A percentile compares a stretch with the other conserved stretches of the same genome.
These are phyloP conservation scores for Serendipita sp. DNA, from an alignment of 768 basidiomycete genomes.

Conservation along the genomic window DNA sequence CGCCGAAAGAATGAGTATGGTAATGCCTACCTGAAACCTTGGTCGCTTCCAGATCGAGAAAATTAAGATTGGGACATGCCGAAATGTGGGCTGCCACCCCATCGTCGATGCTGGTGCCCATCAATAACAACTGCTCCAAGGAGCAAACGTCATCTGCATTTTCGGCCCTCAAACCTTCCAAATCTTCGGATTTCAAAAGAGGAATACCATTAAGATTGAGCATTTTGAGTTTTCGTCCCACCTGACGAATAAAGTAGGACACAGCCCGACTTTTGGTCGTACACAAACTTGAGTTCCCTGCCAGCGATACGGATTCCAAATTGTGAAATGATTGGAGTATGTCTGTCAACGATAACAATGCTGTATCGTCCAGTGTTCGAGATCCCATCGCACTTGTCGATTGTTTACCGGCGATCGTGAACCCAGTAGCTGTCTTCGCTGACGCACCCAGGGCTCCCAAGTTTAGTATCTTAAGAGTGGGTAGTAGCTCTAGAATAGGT, in stretches of 20 bases:
- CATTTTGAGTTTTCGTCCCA: constrained; percentile 47
- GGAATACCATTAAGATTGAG: constrained; percentile 42
- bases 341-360: constrained; percentile 28
- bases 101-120: constrained; percentile 47
- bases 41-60: constrained; percentile 39
- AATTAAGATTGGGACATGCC: constrained; percentile 30
- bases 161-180: constrained; percentile 31
- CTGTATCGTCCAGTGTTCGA: constrained; percentile 40
- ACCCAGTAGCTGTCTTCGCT: constrained; percentile 27
- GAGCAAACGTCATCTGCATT: constrained; percentile 20
- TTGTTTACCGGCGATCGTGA: constrained; percentile 12
- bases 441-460: constrained; percentile 43
- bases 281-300: constrained; percentile 47
- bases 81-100: constrained; percentile 35
- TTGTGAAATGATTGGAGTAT: constrained; percentile 20
- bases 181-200: constrained; percentile 32
- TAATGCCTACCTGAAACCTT: constrained; percentile 37
- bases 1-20: not conserved
- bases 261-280: constrained; percentile 24
- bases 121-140: constrained; percentile 36
- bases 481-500: constrained; percentile 23
- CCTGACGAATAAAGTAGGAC: constrained; percentile 28
- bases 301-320: constrained; percentile 41
- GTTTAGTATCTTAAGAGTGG: constrained; percentile 31
- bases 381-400: constrained; percentile 26